phyloP scores from a whole-genome alignment of 805 yeast genomes.

The Hanseniaspora vineae region DNA sequence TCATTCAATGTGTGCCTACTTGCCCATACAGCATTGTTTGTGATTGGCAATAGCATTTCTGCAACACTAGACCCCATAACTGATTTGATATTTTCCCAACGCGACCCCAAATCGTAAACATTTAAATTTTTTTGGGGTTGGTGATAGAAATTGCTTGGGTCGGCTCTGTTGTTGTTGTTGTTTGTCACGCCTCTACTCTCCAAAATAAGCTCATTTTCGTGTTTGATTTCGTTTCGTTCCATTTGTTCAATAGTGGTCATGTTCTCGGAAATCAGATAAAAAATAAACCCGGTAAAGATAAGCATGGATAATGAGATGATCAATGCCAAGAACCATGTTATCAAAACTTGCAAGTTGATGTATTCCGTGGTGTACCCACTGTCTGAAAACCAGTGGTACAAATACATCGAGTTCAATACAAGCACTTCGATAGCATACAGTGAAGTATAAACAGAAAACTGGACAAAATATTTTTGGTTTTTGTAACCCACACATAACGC shows the following conservation, averaged over 20 bases:
- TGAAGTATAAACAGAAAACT: constrained; percentile 47
- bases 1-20: constrained; percentile 22
- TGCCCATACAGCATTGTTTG: constrained; percentile 11
- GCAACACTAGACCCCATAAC: constrained; percentile 59
- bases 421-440: constrained; percentile 34
- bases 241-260: constrained; percentile 73
- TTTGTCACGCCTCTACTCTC: constrained; percentile 10
- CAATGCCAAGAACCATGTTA: constrained; percentile 42
- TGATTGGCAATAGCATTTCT: constrained; percentile 64
- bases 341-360: constrained; percentile 45
- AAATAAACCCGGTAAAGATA: constrained; percentile 43
- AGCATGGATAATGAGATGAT: constrained; percentile 44
- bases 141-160: constrained; percentile 1
- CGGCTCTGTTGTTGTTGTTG: constrained; percentile 24
- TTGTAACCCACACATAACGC: constrained; percentile 73
- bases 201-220: constrained; percentile 26
- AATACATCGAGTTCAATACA: constrained; percentile 1
- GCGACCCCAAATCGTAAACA: constrained; percentile 60
- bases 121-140: constrained; percentile 43
- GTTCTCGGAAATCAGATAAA: constrained; percentile 49
- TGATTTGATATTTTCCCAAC: constrained; percentile 42
- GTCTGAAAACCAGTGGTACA: neutral
- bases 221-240: constrained; percentile 36
- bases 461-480: constrained; percentile 72
- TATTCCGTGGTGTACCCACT: constrained; percentile 28